A percentile compares a stretch with the other conserved stretches of the same genome.
These are phyloP conservation scores for Aspergillus cristatus DNA, from an alignment of 495 filamentous ascomycete genomes.

Conservation along the genomic window DNA sequence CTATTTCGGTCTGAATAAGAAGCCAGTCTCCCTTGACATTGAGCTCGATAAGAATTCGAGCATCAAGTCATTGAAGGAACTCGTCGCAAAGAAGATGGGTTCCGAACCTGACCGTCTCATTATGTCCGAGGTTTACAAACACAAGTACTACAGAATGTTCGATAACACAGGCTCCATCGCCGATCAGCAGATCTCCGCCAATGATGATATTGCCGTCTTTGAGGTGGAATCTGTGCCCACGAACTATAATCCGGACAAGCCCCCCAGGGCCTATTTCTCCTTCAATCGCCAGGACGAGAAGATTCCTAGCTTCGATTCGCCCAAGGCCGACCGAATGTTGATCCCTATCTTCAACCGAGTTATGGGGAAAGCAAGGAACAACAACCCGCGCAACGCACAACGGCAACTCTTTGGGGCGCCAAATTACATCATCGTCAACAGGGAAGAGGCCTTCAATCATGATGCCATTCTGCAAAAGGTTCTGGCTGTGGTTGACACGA, in stretches of 20 bases:
- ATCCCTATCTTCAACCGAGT: slow-evolving; percentile 71
- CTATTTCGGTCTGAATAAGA: slow-evolving; percentile 59
- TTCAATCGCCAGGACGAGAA: slow-evolving; percentile 46
- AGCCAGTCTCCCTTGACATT: slow-evolving; percentile 63
- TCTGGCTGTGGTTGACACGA: slow-evolving; percentile 42
- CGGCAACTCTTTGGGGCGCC: slow-evolving; percentile 44
- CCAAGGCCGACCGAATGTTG: slow-evolving; percentile 59
- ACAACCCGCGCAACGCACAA: slow-evolving; percentile 25
- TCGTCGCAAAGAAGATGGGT: slow-evolving; percentile 58
- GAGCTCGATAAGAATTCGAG: slow-evolving; percentile 79
- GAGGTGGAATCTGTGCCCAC: slow-evolving; percentile 75
- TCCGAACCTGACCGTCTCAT: slow-evolving; percentile 50
- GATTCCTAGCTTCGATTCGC: slow-evolving; percentile 48
- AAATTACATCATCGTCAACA: slow-evolving; percentile 48
- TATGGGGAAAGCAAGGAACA: slow-evolving; percentile 38
- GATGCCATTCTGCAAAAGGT: slow-evolving; percentile 55
- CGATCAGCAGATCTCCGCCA: slow-evolving; percentile 52
- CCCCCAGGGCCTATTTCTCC: slow-evolving; percentile 39
- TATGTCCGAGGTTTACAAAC: slow-evolving; percentile 67
- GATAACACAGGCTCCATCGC: slow-evolving; percentile 55
- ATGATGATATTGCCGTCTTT: slow-evolving; percentile 62
- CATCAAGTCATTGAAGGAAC: slow-evolving; percentile 65
- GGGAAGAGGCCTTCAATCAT: slow-evolving; percentile 52
- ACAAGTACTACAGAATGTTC: slow-evolving; percentile 76
- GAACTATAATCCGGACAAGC: slow-evolving; percentile 51